phyloP scores from a whole-genome alignment of 1,284 basidiomycete genomes.

The Ceratobasidium sp. region DNA sequence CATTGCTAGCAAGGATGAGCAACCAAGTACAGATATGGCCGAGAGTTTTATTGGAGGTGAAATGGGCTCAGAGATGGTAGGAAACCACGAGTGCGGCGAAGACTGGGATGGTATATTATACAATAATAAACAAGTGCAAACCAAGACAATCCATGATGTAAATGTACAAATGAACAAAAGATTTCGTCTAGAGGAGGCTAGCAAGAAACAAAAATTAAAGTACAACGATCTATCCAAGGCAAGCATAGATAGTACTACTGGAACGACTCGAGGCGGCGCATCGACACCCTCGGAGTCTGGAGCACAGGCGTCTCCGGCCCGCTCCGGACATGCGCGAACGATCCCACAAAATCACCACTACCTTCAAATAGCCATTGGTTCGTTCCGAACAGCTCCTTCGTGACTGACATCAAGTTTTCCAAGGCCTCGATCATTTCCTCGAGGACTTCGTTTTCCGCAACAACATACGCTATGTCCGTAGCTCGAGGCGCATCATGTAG shows the following conservation, averaged over 20 bases:
- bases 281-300: constrained; percentile 31
- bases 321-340: constrained; percentile 18
- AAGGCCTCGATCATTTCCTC: constrained; percentile 63
- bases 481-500: constrained; percentile 32
- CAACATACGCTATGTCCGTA: constrained; percentile 34
- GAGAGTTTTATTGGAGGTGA: not conserved
- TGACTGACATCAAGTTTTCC: constrained; percentile 62
- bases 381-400: constrained; percentile 63
- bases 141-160: not conserved
- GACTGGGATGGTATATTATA: not conserved
- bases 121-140: not conserved
- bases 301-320: constrained; percentile 34
- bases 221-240: not conserved
- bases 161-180: not conserved
- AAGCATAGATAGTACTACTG: not conserved
- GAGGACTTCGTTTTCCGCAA: constrained; percentile 63
- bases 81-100: not conserved
- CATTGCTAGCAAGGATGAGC: too few species aligned
- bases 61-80: not conserved
- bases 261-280: constrained; percentile 33
- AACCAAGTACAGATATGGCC: not conserved
- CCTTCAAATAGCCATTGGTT: constrained; percentile 58
- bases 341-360: not conserved
- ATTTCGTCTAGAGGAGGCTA: not conserved
- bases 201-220: not conserved